Evolutionary conservation across 495 filamentous ascomycete species (phyloP), one percentile per base, ranked within the genome.

Genomic region (Podospora didyma): DNA sequence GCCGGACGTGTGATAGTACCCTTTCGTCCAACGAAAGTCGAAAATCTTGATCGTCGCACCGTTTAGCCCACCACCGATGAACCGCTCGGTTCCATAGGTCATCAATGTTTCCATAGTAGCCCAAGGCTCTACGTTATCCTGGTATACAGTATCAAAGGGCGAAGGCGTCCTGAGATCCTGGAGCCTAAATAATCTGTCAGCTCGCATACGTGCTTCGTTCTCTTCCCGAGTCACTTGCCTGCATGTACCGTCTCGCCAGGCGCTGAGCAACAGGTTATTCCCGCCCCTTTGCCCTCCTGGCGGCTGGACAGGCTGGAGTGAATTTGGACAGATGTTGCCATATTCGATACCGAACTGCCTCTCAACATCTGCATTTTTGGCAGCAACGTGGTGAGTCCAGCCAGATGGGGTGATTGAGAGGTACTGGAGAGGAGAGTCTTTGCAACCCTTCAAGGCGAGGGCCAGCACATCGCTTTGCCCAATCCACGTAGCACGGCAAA

Each of bases 191-290:
- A 0, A 28, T 0, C 14, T 22, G 28, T 37, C 58, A 34, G 56
- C 39, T 51, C 14, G 5, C 10, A 51, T 16, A 10, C 17, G 7
- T 14, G 16, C 28, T 12, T 19, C 22, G 1, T 26, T 16, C 17
- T 4, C 10, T 2, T 28, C 3, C 22, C 11, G 42, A 28, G 12
- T 37, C 20, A 62, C 2, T 67, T 77, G 2, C 77, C 77, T 42
- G 44, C 71, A 62, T 2, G 68, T 77, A 2, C 77, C 77, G 34
- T 78, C 77, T 37, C 73, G 64, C 77, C 77, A 79, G 2, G 71
- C 68, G 45, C 72, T 77, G 20, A 79, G 74, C n/a, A 79, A 53
- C 17, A 72, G 45, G 17, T 62, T 72, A 4, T 68, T 72, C 1
- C 65, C 58, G 7, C 69, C 64, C 21, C 45, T 59, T 3, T 51